Base-by-base conservation (phyloP, 1,139 yeast genomes). In the Geotrichum carabidarum region DNA sequence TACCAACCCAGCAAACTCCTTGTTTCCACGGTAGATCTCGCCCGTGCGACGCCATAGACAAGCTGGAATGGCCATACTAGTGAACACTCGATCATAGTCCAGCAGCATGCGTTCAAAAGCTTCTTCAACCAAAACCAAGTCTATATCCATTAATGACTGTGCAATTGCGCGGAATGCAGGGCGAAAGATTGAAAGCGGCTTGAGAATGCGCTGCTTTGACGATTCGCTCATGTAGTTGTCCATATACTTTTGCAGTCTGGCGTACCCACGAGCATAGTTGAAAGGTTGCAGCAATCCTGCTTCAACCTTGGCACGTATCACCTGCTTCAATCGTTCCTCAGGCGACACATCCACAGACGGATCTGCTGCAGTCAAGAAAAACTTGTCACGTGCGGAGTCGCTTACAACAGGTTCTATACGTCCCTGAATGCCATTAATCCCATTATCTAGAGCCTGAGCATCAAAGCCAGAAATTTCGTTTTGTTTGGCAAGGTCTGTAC, bases 11-110 rank as follows among this genome's bases (percentile, higher is more conserved):
- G 98, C 99, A 78, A 93, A 93, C 69, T 93, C 98, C 68, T 91
- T 90, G 69, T 93, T 93, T 1, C 97, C 98, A 59, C 98, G 75
- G 65, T 89, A 93, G 4, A 93, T 91, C 64, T 93, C 98, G 1
- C 99, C 99, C 0, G 99, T 91, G 63, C 99, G 83, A 65, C 98
- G 77, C 98, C 99, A 93, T 41, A 93, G 76, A 71, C 98, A 91
- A 0, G 98, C 97, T 0, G 99, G 99, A 55, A 93, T 90, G 8
- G 97, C 96, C 96, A 91, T 90, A 6, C 96, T 86, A 0, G 98
- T 90, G 70, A 93, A 93, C 2, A 93, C 97, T 47, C 99, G 78
- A 68, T 93, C 99, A 66, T 93, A 91, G 64, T 93, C 96, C 54
- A 93, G 74, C 50, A 93, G 72, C 95, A 91, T 87, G 58, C 98